phyloP scores from a whole-genome alignment of 176 grass and related monocot species.

The Carex myosuroides region DNA sequence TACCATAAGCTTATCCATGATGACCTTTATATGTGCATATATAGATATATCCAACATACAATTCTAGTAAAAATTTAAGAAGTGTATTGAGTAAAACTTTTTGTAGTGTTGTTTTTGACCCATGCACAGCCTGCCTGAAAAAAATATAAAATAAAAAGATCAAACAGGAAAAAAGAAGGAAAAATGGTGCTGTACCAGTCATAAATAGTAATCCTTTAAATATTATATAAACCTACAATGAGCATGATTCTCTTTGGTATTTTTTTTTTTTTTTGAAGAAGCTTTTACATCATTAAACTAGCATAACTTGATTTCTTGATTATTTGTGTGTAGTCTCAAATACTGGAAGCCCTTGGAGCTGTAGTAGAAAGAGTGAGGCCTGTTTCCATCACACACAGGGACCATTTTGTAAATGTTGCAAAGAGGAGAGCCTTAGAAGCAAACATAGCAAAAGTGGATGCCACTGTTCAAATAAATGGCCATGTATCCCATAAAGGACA shows the following conservation, averaged over 20 bases:
- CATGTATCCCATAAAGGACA: constrained; percentile 2
- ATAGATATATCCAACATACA: neutral
- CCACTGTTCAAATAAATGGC: constrained; percentile 19
- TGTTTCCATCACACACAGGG: constrained; percentile 86
- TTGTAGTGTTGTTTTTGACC: neutral
- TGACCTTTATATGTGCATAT: neutral
- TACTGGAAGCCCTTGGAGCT: constrained; percentile 88
- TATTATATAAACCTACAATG: neutral
- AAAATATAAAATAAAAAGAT: neutral
- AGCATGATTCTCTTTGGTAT: neutral
- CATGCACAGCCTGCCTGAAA: neutral
- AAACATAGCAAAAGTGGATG: constrained; percentile 27
- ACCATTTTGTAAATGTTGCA: constrained; percentile 92
- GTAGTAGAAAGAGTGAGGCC: constrained; percentile 78
- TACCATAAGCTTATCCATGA: neutral
- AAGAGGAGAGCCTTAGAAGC: constrained; percentile 80
- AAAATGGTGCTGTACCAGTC: neutral
- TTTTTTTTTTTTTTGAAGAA: neutral
- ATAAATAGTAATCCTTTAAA: neutral
- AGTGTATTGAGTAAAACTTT: neutral
- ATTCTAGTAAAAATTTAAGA: neutral
- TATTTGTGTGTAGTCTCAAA: constrained; percentile 60
- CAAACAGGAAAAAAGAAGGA: neutral
- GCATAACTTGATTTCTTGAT: neutral
- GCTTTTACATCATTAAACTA: neutral